phyloP scores from a whole-genome alignment of 495 filamentous ascomycete genomes.

The Penicillium lagena region DNA sequence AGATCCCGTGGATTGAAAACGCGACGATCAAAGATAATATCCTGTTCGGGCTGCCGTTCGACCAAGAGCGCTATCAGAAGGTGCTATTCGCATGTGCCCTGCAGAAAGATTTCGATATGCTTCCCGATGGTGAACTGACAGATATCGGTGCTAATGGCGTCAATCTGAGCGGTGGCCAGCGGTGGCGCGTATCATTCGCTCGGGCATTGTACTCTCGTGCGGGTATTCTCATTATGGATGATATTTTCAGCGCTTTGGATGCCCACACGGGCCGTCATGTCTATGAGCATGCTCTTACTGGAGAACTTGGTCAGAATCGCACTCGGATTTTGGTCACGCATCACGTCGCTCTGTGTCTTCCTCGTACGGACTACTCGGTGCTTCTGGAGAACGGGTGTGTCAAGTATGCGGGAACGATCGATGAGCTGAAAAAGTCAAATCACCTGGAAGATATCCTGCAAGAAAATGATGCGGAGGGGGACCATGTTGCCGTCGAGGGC shows the following conservation, averaged over 20 bases:
- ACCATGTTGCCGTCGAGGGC: background rate
- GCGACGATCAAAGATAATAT: constrained; percentile 71
- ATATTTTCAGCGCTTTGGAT: constrained; percentile 70
- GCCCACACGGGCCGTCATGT: constrained; percentile 73
- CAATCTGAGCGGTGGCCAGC: constrained; percentile 77
- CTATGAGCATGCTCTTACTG: constrained; percentile 67
- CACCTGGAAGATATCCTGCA: constrained; percentile 20
- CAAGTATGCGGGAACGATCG: constrained; percentile 21
- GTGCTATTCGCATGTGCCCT: constrained; percentile 66
- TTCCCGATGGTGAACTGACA: constrained; percentile 67
- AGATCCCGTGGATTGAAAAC: constrained; percentile 85
- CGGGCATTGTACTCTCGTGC: constrained; percentile 75
- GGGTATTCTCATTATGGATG: constrained; percentile 72
- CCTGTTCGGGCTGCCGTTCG: constrained; percentile 62
- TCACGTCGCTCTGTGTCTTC: constrained; percentile 65
- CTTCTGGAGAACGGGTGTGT: constrained; percentile 57
- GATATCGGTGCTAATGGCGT: constrained; percentile 80
- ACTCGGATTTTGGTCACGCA: constrained; percentile 80
- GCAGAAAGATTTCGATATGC: constrained; percentile 65
- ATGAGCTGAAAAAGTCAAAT: constrained; percentile 14
- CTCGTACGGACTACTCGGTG: constrained; percentile 64
- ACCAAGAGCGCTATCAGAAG: constrained; percentile 56
- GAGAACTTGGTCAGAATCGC: constrained; percentile 58
- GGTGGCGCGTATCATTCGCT: constrained; percentile 75
- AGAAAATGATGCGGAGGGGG: constrained; percentile 7